phyloP scores from a whole-genome alignment of 2,329 filamentous ascomycete species.

The Botrytis porri region DNA sequence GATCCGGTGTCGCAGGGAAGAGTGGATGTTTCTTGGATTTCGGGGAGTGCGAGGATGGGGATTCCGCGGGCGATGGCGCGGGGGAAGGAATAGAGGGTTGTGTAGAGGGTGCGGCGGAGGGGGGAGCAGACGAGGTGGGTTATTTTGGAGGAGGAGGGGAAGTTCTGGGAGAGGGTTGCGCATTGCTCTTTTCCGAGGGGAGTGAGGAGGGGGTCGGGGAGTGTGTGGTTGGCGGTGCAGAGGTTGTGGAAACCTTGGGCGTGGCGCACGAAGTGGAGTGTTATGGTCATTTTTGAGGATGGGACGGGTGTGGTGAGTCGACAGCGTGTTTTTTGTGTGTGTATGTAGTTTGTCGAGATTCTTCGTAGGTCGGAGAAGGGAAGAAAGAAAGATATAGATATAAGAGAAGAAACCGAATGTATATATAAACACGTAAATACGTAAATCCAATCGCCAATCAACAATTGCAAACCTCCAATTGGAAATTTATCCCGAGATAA shows the following conservation, averaged over 20 bases:
- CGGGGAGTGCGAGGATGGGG: slow-evolving; percentile 62
- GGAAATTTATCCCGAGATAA: background rate
- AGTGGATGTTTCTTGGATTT: slow-evolving; percentile 74
- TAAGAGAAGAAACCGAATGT: background rate
- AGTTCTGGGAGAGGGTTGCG: slow-evolving; percentile 55
- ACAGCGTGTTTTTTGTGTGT: background rate
- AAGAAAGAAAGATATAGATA: background rate
- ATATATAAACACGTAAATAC: background rate
- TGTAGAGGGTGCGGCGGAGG: slow-evolving; percentile 76
- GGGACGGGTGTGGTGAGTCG: background rate
- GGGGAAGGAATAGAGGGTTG: slow-evolving; percentile 67
- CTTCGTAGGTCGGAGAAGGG: background rate
- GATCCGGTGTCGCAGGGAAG: slow-evolving; percentile 72
- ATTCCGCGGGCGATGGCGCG: slow-evolving; percentile 45
- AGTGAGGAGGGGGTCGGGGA: slow-evolving; percentile 79
- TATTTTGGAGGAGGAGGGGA: slow-evolving; percentile 63
- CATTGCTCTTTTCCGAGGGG: slow-evolving; percentile 75
- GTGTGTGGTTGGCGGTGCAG: slow-evolving; percentile 60
- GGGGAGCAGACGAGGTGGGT: slow-evolving; percentile 75
- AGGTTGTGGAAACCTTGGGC: slow-evolving; percentile 83
- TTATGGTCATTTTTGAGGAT: slow-evolving; percentile 31
- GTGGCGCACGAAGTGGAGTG: slow-evolving; percentile 68
- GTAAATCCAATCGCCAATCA: background rate
- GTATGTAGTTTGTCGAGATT: background rate
- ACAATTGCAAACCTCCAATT: background rate